phyloP scores from a whole-genome alignment of 1,284 basidiomycete genomes.

The Cryptococcus sp. region DNA sequence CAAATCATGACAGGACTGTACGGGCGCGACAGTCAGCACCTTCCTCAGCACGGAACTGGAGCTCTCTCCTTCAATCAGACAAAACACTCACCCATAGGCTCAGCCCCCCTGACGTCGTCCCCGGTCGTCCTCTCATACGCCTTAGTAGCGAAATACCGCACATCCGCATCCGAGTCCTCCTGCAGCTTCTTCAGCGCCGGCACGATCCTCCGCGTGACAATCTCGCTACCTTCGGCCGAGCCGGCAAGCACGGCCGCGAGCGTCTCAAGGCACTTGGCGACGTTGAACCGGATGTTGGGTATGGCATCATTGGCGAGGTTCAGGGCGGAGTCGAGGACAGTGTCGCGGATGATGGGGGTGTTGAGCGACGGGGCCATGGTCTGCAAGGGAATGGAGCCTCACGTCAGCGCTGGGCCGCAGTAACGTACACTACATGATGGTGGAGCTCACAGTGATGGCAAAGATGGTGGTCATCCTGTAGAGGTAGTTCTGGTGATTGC shows the following conservation, averaged over 20 bases:
- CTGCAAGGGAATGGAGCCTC: conserved; percentile 53
- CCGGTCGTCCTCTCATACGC: conserved; percentile 48
- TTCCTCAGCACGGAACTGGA: too few species aligned
- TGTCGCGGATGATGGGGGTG: conserved; percentile 76
- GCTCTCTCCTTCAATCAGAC: too few species aligned
- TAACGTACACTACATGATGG: background rate
- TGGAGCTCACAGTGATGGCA: conserved; percentile 78
- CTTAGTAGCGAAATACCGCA: conserved; percentile 58
- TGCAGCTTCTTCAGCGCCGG: conserved; percentile 83
- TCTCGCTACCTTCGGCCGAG: conserved; percentile 67
- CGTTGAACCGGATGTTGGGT: conserved; percentile 99
- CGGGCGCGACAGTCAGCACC: too few species aligned
- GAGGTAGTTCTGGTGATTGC: conserved; percentile 92
- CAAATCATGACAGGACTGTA: too few species aligned
- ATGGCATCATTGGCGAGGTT: conserved; percentile 86
- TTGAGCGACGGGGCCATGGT: conserved; percentile 93
- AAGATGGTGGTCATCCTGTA: conserved; percentile 99
- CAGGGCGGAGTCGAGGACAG: conserved; percentile 82
- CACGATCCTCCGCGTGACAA: conserved; percentile 69
- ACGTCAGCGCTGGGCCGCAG: background rate
- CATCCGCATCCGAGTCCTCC: conserved; percentile 91
- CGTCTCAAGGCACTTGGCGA: conserved; percentile 89
- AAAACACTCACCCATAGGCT: conserved; percentile 40
- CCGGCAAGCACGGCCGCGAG: conserved; percentile 68
- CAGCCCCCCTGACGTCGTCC: conserved; percentile 26